Conservation (phyloP, 768 basidiomycete genomes). For the Amyloporia xantha region DNA sequence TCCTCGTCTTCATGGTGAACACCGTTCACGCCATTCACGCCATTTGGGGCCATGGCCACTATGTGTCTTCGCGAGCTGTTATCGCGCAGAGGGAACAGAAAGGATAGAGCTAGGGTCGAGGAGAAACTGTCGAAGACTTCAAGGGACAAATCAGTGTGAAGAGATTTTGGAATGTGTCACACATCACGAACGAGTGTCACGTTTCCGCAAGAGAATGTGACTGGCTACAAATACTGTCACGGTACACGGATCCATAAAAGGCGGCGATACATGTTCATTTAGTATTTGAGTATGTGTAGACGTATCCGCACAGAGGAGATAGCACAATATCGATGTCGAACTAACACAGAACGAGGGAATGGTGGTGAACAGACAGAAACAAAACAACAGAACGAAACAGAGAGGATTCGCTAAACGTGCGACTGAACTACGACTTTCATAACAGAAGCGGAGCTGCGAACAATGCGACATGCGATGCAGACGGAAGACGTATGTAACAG, state of each 20-base stretch:
- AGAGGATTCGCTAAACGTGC: conserved; percentile 16
- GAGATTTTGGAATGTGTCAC: conserved; percentile 5
- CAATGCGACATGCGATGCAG: conserved; percentile 12
- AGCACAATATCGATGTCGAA: conserved; percentile 13
- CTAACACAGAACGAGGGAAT: conserved; percentile 19
- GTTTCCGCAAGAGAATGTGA: too few species aligned
- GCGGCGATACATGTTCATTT: too few species aligned
- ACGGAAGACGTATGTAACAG: conserved; percentile 15
- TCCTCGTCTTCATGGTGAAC: conserved; percentile 34
- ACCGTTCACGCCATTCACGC: conserved; percentile 20
- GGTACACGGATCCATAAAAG: too few species aligned
- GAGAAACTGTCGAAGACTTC: background rate
- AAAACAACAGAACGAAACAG: conserved; percentile 16
- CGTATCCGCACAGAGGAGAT: conserved; percentile 4
- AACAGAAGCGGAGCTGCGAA: conserved; percentile 7
- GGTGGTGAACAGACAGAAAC: conserved; percentile 7
- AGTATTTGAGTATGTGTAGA: too few species aligned
- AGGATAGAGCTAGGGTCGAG: too few species aligned
- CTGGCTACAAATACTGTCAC: too few species aligned
- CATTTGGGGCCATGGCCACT: conserved; percentile 2
- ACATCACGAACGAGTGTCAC: background rate
- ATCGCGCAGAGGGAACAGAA: background rate
- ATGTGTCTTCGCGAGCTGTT: background rate
- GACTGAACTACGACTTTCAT: conserved; percentile 8
- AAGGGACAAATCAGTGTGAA: background rate